phyloP scores from a whole-genome alignment of 2,329 filamentous ascomycete genomes.

The Corynespora cassiicola region DNA sequence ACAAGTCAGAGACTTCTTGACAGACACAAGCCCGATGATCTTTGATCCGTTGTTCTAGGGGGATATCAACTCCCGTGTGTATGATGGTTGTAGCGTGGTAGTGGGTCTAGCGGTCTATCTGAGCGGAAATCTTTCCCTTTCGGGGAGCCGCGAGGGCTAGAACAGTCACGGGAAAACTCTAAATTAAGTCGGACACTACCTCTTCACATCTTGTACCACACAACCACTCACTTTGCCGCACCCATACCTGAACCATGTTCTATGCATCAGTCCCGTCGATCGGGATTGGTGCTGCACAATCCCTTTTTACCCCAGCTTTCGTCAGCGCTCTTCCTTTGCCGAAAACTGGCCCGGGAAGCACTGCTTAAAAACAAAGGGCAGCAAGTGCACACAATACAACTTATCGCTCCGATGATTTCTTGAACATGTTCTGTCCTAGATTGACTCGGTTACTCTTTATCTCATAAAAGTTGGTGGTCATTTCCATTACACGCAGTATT shows the following conservation, averaged over 20 bases:
- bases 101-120: not conserved
- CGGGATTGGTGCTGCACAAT: constrained; percentile 3
- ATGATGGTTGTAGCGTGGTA: not conserved
- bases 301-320: too few species aligned
- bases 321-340: too few species aligned
- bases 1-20: constrained; percentile 2
- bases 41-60: not conserved
- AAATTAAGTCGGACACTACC: constrained; percentile 24
- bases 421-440: too few species aligned
- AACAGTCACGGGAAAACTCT: constrained; percentile 26
- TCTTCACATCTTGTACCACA: constrained; percentile 12
- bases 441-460: too few species aligned
- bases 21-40: not conserved
- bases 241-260: constrained; percentile 5
- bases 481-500: too few species aligned
- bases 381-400: too few species aligned
- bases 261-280: constrained; percentile 16
- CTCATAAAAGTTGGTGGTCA: too few species aligned
- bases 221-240: constrained; percentile 14
- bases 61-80: too few species aligned
- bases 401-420: too few species aligned
- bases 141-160: constrained; percentile 8
- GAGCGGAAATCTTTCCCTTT: constrained; percentile 12
- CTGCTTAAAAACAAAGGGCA: too few species aligned
- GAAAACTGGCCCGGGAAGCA: too few species aligned